Percentiles rank a stretch among this genome's conserved stretches.
These are phyloP conservation scores for Boletus rufocinnamomeus DNA, from an alignment of 768 basidiomycete genomes.

Conservation along the genomic window DNA sequence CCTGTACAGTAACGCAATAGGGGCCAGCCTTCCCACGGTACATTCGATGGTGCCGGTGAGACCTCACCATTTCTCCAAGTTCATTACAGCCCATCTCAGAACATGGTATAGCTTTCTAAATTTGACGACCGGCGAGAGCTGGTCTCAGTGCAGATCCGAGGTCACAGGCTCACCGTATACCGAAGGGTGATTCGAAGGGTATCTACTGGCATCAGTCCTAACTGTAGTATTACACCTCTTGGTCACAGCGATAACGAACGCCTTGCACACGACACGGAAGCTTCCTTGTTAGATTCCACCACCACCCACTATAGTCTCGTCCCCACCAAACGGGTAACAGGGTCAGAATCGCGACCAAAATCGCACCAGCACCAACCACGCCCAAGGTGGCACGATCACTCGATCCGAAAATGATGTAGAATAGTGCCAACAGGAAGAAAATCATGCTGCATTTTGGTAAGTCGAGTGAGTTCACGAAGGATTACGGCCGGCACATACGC, in stretches of 20 bases:
- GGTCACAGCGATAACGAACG: background rate
- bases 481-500: background rate
- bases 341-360: background rate
- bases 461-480: background rate
- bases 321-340: background rate
- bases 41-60: no score
- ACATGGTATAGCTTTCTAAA: no score
- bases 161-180: conserved; percentile 3
- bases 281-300: background rate
- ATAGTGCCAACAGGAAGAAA: background rate
- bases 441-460: background rate
- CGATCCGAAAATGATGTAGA: background rate
- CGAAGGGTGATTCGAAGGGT: background rate
- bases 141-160: background rate
- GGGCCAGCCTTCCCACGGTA: no score
- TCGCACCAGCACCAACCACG: background rate
- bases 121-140: no score
- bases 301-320: background rate
- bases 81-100: no score
- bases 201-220: no score
- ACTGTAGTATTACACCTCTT: background rate
- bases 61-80: no score
- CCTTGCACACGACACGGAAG: background rate
- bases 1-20: no score
- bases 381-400: background rate